Base-by-base conservation (phyloP, 2,329 filamentous ascomycete species). In the Exserohilum turcica region DNA sequence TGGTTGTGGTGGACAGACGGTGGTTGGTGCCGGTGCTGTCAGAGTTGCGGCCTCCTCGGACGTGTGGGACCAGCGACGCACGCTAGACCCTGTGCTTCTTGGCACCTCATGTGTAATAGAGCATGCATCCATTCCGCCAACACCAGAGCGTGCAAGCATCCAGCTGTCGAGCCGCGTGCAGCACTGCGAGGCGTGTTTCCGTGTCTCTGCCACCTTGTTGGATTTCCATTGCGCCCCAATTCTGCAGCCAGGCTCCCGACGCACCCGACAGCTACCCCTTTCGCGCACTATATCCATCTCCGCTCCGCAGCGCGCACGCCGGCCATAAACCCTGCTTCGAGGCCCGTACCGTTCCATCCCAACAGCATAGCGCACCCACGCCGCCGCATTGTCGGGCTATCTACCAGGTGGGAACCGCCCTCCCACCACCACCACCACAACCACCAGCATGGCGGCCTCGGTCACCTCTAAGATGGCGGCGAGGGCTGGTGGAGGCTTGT, bases 401-500 rank as follows among this genome's bases (percentile, higher is more conserved):
- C 44, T 60, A 27, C 60, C 61, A 55, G 61, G 69, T 68, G 71
- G 67, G 64, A 70, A 63, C 46, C 66, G 64, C 66, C 68, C 65
- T 65, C 65, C 62, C 56, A 57, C 53, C 43, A 64, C 57, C 43
- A 40, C 55, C 15, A 42, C 38, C 44, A 40, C 65, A 52, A 61
- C 57, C 50, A 44, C 65, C 57, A 61, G 56, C 56, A 61, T 67
- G 58, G 56, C 56, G 33, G 42, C 56, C 39, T 66, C 68, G 29
- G 57, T 67, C 40, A 59, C 64, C 31, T 58, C 66, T 31, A 74
- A 73, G 56, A 76, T 76, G 72, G 70, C 72, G 42, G 72, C 73
- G 19, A 67, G 71, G 56, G 63, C 67, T 56, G 72, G 70, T 52
- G 70, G 71, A 63, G 69, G 73, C 56, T 59, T 76, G 47, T 77